Conservation (phyloP, 2,329 filamentous ascomycete genomes). For the Cylindrodendrum hubeiense region DNA sequence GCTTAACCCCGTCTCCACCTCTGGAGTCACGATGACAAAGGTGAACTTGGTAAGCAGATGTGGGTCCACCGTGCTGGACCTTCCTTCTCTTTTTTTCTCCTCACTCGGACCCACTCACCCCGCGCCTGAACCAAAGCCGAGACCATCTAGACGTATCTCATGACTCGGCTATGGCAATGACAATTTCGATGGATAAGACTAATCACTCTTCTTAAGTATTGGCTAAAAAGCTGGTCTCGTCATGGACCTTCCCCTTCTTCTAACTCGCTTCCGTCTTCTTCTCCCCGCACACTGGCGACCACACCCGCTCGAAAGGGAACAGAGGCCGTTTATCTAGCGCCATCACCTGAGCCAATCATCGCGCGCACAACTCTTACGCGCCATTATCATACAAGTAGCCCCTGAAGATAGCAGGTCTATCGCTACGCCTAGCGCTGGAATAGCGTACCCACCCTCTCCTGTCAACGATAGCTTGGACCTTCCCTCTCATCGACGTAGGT, state of each 20-base stretch:
- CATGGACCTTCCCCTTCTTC: conserved; percentile 10
- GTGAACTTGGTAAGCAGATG: neutral
- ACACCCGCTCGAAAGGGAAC: too few species aligned
- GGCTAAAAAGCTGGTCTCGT: too few species aligned
- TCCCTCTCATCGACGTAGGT: neutral
- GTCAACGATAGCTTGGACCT: conserved; percentile 9
- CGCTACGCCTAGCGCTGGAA: too few species aligned
- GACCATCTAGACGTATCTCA: neutral
- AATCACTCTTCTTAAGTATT: too few species aligned
- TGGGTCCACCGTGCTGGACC: neutral
- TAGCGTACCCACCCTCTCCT: neutral
- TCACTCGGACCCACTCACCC: neutral
- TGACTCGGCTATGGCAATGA: neutral
- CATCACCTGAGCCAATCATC: neutral
- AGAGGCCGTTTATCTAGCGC: neutral
- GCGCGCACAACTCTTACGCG: neutral
- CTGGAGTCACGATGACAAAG: neutral
- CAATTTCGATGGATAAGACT: neutral
- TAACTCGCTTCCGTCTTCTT: neutral
- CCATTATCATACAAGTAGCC: too few species aligned
- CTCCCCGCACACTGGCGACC: conserved; percentile 9
- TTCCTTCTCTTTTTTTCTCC: neutral
- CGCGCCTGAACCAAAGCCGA: neutral
- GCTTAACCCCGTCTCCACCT: neutral
- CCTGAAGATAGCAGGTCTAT: conserved; percentile 2